Evolutionary conservation across 306 rosid genomes (phyloP), one percentile per base, ranked within the genome.

Genomic region (Prosopis cineraria): DNA sequence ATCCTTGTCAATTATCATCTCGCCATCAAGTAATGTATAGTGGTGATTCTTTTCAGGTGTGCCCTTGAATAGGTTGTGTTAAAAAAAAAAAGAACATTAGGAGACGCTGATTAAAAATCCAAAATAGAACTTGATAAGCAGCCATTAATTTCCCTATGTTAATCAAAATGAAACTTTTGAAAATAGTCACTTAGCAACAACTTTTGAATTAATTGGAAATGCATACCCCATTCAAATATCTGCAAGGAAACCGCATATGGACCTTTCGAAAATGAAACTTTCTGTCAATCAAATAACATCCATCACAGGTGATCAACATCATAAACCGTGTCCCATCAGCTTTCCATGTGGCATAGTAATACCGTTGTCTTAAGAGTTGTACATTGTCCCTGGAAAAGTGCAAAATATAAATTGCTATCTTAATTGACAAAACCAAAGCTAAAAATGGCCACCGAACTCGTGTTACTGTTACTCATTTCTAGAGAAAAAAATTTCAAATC

Each of bases 301-400:
- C 96, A 87, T 95, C 98, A 55, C 82, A 37, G 50, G 89, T 95
- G 70, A 92, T 92, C 76, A 92, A 81, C 98, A 92, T 92, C 98
- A 95, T 95, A 79, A 92, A 95, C 70, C 98, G 88, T 45, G 98
- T 95, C 82, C 98, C 98, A 79, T 95, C 98, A 84, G 98, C 98
- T 89, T 95, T 95, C 98, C 98, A 95, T 7, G 98, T 95, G 72
- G 98, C 98, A 87, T 95, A 95, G 78, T 95, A 95, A 86, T 95
- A 95, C 20, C 98, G 92, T 72, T 95, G 98, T 84, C 94, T 92
- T 80, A 95, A 83, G 78, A 95, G 90, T 81, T 90, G 96, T 62
- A 95, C 84, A 78, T 95, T 95, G 10, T 91, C 98, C 85, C 98
- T 92, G 88, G 76, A 88, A 75, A 76, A 52, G 29, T 52, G 59